Base-by-base conservation (phyloP, 1,139 yeast genomes). In the Geotrichum candidum region DNA sequence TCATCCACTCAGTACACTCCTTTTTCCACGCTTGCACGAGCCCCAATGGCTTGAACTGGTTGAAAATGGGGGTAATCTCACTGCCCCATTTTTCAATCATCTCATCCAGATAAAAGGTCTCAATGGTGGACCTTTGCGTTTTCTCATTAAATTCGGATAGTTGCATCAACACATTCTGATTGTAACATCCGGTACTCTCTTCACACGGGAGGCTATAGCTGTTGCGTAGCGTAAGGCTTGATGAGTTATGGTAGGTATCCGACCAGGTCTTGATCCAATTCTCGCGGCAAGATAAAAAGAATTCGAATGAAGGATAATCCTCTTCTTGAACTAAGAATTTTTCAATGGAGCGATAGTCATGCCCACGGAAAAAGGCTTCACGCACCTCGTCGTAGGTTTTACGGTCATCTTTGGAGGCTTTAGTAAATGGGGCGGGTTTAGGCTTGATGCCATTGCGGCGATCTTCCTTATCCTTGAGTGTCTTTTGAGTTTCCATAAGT, bases 61-160 rank as follows among this genome's bases (percentile, higher is more conserved):
- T 53, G 54, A 58, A 59, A 7, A 61, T 50, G 1, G 64, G 61
- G 5, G 33, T n/a, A 13, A 10, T 29, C 22, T 38, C 5, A 2
- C 53, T 25, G 2, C 63, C 63, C 63, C 63, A 65, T 31, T 33
- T 53, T 13, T 60, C 54, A 29, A 54, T 31, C 58, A 65, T 59
- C 7, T 61, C 63, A 4, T 55, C 61, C 1, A 63, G 62, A 35
- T 64, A 63, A 1, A 65, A 25, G 7, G 57, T 29, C 54, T 41
- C 10, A 25, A 18, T 55, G 33, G 53, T 35, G 15, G 4, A 31
- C 18, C 25, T 35, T n/a, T 25, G 29, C 13, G 29, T 22, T 18
- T 9, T 38, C 5, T 10, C 51, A 22, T 52, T 22, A 15, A 27
- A 9, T 18, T 18, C 25, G 18, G 50, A 25, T 10, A 57, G 48